phyloP scores from a whole-genome alignment of 2,329 filamentous ascomycete genomes.

The Bipolaris zeicola region DNA sequence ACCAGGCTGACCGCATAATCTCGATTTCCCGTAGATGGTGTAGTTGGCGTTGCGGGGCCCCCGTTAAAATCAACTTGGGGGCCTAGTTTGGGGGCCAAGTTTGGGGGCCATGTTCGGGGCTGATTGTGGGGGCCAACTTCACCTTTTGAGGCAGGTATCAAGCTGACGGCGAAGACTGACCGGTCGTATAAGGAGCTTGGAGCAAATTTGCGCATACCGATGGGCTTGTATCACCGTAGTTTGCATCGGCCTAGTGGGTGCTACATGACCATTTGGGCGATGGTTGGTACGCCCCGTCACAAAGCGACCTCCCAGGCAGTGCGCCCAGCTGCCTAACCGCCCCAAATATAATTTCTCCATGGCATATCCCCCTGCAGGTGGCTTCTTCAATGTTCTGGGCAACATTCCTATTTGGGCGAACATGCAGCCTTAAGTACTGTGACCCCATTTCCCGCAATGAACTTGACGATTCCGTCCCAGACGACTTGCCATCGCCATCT shows the following conservation, averaged over 20 bases:
- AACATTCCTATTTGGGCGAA: not conserved
- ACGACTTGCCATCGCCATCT: not conserved
- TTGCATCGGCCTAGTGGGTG: not conserved
- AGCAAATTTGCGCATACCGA: not conserved
- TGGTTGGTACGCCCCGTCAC: not conserved
- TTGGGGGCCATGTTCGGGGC: not conserved
- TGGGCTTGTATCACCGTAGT: not conserved
- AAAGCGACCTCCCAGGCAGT: not conserved
- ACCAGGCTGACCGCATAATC: not conserved
- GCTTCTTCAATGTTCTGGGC: not conserved
- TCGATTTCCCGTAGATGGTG: not conserved
- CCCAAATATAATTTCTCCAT: not conserved
- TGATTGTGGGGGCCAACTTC: not conserved
- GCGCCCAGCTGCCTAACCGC: not conserved
- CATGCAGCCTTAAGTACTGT: not conserved
- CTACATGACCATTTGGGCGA: not conserved
- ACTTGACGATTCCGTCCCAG: not conserved
- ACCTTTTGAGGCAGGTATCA: not conserved
- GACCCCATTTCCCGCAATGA: not conserved
- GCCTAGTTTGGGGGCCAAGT: not conserved
- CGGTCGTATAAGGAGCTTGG: not conserved
- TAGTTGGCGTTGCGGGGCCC: not conserved
- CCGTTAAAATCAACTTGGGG: not conserved
- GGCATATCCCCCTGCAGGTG: not conserved
- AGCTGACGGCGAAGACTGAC: not conserved